Conservation (phyloP, 108 stramenopile species). For the Cyclostephanos tholiformis region DNA sequence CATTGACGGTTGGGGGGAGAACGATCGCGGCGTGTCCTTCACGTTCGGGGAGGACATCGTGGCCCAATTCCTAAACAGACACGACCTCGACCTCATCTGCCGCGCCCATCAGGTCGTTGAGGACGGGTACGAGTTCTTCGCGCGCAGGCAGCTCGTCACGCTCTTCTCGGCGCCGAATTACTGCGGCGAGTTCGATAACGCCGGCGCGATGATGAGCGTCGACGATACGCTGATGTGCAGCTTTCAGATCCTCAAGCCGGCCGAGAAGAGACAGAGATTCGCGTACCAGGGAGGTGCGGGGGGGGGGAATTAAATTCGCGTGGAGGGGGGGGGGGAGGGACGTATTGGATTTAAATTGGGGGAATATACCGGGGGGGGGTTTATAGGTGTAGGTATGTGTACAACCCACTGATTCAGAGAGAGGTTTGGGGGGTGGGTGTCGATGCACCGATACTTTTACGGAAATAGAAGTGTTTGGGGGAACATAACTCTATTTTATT, state of each 20-base stretch:
- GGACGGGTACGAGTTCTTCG: conserved; percentile 99
- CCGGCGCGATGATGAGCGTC: conserved; percentile 99
- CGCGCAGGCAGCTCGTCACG: conserved; percentile 97
- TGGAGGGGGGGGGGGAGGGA: conserved; percentile 27
- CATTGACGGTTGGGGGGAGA: conserved; percentile 99
- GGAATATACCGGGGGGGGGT: neutral
- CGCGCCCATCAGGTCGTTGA: conserved; percentile 99
- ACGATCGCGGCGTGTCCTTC: conserved; percentile 99
- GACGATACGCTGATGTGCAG: conserved; percentile 99
- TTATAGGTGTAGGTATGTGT: neutral
- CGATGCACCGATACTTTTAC: neutral
- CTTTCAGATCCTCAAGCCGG: conserved; percentile 99
- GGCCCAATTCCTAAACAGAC: conserved; percentile 94
- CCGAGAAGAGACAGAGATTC: conserved; percentile 97
- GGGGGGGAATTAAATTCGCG: conserved; percentile 32
- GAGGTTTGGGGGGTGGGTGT: neutral
- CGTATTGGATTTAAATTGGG: conserved; percentile 4
- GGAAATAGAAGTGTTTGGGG: neutral
- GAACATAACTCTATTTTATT: neutral
- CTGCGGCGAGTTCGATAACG: conserved; percentile 99
- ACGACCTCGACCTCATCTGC: conserved; percentile 99
- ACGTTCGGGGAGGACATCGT: conserved; percentile 99
- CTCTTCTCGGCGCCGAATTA: conserved; percentile 99
- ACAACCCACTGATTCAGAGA: neutral
- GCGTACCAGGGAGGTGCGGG: conserved; percentile 73